Base-by-base conservation (phyloP, 768 basidiomycete genomes). In the Leucogyrophana mollusca region DNA sequence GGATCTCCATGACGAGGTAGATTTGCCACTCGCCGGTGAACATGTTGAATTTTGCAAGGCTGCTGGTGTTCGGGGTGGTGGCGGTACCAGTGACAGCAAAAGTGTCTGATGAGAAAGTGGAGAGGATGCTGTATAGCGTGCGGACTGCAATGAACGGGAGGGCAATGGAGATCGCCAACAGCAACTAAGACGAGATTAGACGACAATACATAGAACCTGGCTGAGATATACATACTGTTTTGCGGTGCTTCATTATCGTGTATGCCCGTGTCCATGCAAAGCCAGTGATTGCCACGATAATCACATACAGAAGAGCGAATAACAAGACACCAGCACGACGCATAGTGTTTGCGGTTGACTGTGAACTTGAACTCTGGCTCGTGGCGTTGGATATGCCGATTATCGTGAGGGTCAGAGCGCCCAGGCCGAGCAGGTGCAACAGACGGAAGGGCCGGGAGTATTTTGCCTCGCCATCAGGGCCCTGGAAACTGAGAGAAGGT, bases 121-220 rank as follows among this genome's bases (percentile, higher is more conserved):
- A 66, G 30, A 83, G 68, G 35, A 83, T 61, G 37, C 71, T 66
- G 56, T 83, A 84, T 18, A 47, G 5, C 30, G 46, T 47, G 13
- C 46, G 46, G 25, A 79, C 74, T 14, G 75, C 78, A 24, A 87
- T 68, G 63, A 85, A 79, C 4, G 83, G 83, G 11, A 87, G 65
- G 8, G 79, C 81, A 38, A 65, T 21, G 17, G 78, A 68, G 36
- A 85, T 64, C 21, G 80, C 83, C 22, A 56, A 52, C 33, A 87
- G 72, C 11, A 88, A 70, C 85, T 87, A 44, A 47, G 22, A 39
- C 18, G 35, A 25, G 37, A 21, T 30, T 8, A 46, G 22, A 18
- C n/a, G n/a, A n/a, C n/a, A n/a, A n/a, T 27, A 16, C 30, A 39
- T 33, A 50, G 10, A 35, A 27, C 9, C 32, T 30, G 33, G 7